phyloP scores from a whole-genome alignment of 2,329 filamentous ascomycete species.

The Ramularia endophylla region DNA sequence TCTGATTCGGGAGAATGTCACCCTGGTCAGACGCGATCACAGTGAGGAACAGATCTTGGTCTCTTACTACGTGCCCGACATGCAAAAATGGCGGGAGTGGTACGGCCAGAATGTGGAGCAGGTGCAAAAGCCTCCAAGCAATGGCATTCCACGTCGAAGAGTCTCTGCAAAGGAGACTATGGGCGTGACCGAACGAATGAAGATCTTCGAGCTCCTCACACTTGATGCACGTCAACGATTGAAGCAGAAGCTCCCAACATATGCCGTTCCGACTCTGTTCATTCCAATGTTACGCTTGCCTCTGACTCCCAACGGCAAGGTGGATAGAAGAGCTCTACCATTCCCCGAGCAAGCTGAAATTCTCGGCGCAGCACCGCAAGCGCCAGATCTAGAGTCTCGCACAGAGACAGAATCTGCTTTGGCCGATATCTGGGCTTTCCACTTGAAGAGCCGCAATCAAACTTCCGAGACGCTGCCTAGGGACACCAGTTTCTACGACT shows the following conservation, averaged over 20 bases:
- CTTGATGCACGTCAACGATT: constrained; percentile 61
- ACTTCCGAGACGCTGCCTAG: constrained; percentile 62
- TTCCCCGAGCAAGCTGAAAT: constrained; percentile 71
- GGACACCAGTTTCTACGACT: constrained; percentile 66
- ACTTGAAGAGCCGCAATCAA: constrained; percentile 54
- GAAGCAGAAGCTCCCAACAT: constrained; percentile 64
- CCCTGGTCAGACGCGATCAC: constrained; percentile 74
- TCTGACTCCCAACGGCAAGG: constrained; percentile 79
- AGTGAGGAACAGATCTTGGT: constrained; percentile 82
- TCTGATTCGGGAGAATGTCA: constrained; percentile 77
- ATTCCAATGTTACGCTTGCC: constrained; percentile 68
- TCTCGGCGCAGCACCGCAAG: constrained; percentile 48
- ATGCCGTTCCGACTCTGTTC: constrained; percentile 69
- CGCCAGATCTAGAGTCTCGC: constrained; percentile 41
- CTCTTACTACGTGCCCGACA: constrained; percentile 83
- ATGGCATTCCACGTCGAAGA: constrained; percentile 17
- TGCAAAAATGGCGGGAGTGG: constrained; percentile 66
- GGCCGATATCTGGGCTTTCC: constrained; percentile 66
- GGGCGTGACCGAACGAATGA: constrained; percentile 38
- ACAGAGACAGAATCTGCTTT: constrained; percentile 59
- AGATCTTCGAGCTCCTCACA: constrained; percentile 56
- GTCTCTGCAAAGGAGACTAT: constrained; percentile 27
- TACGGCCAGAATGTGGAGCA: constrained; percentile 42
- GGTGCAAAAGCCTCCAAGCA: constrained; percentile 12
- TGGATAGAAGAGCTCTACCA: constrained; percentile 71